Evolutionary conservation across 192 early-diverging fungal genomes (phyloP), one percentile per base, ranked within the genome.

Genomic region (Gonapodya prolifera): DNA sequence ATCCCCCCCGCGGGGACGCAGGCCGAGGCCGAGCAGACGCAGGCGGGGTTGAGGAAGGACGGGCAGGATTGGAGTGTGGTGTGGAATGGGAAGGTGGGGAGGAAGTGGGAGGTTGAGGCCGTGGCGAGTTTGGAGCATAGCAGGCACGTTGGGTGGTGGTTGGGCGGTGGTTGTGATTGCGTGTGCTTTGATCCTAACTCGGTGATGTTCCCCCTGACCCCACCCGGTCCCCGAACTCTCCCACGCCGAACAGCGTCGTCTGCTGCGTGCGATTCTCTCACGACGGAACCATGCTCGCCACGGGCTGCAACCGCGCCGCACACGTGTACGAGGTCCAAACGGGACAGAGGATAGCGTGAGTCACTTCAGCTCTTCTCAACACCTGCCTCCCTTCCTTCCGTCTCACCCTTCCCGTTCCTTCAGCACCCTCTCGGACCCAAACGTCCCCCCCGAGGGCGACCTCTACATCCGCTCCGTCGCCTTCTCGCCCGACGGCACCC

Each of bases 241-340:
- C n/a, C n/a, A n/a, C n/a, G 29, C 0, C 30, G 0, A 0, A 0
- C 23, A 94, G 94, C 80, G 97, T 99, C 23, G 97, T 99, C 2
- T 99, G 97, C 84, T 99, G 95, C 81, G 95, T 98, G 69, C 93
- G 93, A 77, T 99, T 99, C 79, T 96, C 94, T 76, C 86, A 90
- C 23, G 95, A 98, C 81, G 97, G 97, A 69, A 90, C 91, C 81
- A 91, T 88, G 73, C 88, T 99, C 69, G 97, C 96, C 33, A 95
- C 96, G 2, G 97, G 97, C 16, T 96, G 94, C 84, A 99, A 97
- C 82, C 90, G 91, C 33, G 89, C 86, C 32, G 92, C 96, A 13
- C 91, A 92, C 80, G 91, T 99, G 75, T 97, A 90, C 84, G 95
- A 95, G 80, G 91, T 93, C n/a, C 78, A 80, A 8, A 92, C 90